Percentiles rank a stretch among this genome's conserved stretches.
These are phyloP conservation scores for Cinnamomum micranthum DNA, from an alignment of 164 flowering plant species.

Conservation along the genomic window DNA sequence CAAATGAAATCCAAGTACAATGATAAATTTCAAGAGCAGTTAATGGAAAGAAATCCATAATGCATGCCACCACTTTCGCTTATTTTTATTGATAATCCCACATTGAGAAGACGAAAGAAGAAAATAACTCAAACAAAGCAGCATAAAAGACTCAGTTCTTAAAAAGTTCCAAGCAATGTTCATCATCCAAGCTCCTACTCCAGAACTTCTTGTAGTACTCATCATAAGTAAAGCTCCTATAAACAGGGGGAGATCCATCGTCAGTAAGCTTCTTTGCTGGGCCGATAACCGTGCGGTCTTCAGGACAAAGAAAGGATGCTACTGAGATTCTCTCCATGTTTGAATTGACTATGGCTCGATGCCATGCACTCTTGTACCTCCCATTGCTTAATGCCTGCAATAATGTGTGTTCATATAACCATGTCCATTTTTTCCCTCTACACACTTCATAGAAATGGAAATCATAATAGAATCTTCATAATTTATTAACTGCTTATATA, in stretches of 20 bases:
- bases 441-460: neutral
- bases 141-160: conserved; percentile 18
- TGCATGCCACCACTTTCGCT: too few relatives aligned
- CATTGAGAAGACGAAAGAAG: too few relatives aligned
- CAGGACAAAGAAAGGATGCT: conserved; percentile 73
- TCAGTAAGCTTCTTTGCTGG: conserved; percentile 39
- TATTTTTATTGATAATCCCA: too few relatives aligned
- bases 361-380: conserved; percentile 71
- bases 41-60: too few relatives aligned
- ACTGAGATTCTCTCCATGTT: conserved; percentile 57
- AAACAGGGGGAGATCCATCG: conserved; percentile 27
- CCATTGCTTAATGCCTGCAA: conserved; percentile 78
- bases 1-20: too few relatives aligned
- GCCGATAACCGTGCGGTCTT: conserved; percentile 40
- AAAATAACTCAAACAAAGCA: too few relatives aligned
- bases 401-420: neutral
- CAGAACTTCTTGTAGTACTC: conserved; percentile 76
- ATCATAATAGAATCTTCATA: too few relatives aligned
- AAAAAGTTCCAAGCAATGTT: conserved; percentile 72
- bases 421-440: neutral
- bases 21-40: too few relatives aligned
- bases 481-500: too few relatives aligned
- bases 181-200: conserved; percentile 65
- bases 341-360: conserved; percentile 65
- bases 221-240: conserved; percentile 53